Conservation (phyloP, 2,329 filamentous ascomycete species). For the Ophiostoma populinum region DNA sequence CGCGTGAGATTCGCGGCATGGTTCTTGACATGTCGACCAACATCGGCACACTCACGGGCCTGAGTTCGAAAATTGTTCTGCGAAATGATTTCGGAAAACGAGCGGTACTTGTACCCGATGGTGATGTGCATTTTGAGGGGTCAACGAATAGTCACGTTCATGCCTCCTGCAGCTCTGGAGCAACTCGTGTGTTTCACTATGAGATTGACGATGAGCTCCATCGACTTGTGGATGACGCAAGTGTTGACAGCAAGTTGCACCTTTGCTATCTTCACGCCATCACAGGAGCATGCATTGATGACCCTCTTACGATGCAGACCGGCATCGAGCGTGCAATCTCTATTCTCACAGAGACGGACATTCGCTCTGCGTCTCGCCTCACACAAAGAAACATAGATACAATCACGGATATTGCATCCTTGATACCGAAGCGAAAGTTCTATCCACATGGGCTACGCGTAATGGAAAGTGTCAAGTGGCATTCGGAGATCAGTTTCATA, state of each 20-base stretch:
- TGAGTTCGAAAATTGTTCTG: slow-evolving; percentile 32
- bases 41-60: slow-evolving; percentile 29
- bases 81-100: background rate
- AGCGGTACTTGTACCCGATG: slow-evolving; percentile 1
- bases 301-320: slow-evolving; percentile 28
- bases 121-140: too few species aligned
- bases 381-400: slow-evolving; percentile 17
- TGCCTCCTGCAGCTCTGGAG: too few species aligned
- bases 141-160: too few species aligned
- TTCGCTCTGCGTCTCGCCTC: slow-evolving; percentile 29
- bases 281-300: slow-evolving; percentile 33
- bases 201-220: slow-evolving; percentile 31
- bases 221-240: slow-evolving; percentile 30
- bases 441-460: slow-evolving; percentile 24
- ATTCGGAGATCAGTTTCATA: slow-evolving; percentile 19
- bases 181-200: slow-evolving; percentile 29
- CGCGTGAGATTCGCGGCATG: slow-evolving; percentile 33
- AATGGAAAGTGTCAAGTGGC: slow-evolving; percentile 33
- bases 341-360: slow-evolving; percentile 29
- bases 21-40: slow-evolving; percentile 27
- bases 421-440: slow-evolving; percentile 26
- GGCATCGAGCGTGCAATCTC: slow-evolving; percentile 36
- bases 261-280: slow-evolving; percentile 35
- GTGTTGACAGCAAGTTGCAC: slow-evolving; percentile 32
- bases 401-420: slow-evolving; percentile 20